Conservation (phyloP, 495 filamentous ascomycete genomes). For the Ramalina peruviana region DNA sequence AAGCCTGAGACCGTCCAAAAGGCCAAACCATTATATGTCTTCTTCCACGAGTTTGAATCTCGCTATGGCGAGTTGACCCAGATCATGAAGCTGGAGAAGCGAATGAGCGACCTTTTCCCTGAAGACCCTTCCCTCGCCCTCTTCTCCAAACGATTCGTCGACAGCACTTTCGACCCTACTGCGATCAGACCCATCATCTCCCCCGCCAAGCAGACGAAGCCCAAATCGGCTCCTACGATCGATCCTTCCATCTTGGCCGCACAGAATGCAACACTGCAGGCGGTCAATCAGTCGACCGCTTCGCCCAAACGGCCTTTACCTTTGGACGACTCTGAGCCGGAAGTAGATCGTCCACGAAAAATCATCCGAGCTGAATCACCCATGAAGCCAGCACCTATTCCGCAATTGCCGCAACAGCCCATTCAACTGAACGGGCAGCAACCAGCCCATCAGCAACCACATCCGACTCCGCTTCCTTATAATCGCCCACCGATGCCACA, state of each 20-base stretch:
- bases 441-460: constrained; percentile 12
- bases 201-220: constrained; percentile 55
- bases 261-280: constrained; percentile 41
- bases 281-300: constrained; percentile 39
- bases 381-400: constrained; percentile 45
- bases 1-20: constrained; percentile 60
- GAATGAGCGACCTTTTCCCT: constrained; percentile 85
- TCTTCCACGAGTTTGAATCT: constrained; percentile 91
- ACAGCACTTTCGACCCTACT: constrained; percentile 58
- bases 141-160: constrained; percentile 64
- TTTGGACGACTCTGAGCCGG: constrained; percentile 56
- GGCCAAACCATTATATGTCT: constrained; percentile 70
- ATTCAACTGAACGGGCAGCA: constrained; percentile 59
- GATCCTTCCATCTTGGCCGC: constrained; percentile 30
- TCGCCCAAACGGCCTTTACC: constrained; percentile 67
- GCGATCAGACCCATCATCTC: constrained; percentile 71
- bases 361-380: constrained; percentile 65
- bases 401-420: constrained; percentile 65
- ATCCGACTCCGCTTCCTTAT: constrained; percentile 13
- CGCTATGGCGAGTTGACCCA: constrained; percentile 82
- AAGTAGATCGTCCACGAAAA: constrained; percentile 61
- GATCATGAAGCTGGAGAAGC: constrained; percentile 75
- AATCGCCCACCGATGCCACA: constrained; percentile 17
- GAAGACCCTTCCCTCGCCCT: constrained; percentile 63
- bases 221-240: constrained; percentile 41